These are phyloP conservation scores for Fonsecaea erecta DNA, from an alignment of 2,329 filamentous ascomycete genomes.

Conservation along the genomic window DNA sequence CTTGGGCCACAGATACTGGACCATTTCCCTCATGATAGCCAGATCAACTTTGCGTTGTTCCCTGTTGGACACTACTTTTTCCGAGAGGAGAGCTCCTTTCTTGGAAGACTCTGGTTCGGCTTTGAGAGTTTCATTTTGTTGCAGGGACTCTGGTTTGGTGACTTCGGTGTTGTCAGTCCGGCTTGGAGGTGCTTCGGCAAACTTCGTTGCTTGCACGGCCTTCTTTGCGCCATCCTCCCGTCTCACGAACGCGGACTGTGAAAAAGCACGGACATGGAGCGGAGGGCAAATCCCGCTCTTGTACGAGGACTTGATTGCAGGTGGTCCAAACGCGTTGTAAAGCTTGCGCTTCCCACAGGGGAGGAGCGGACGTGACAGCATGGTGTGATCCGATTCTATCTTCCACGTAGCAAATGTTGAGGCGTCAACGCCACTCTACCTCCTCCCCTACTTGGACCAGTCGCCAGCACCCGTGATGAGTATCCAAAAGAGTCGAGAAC, in stretches of 20 bases:
- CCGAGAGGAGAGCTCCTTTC: constrained; percentile 64
- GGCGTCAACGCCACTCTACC: not conserved
- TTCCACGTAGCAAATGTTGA: not conserved
- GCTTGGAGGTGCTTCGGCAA: constrained; percentile 23
- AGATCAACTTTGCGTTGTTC: constrained; percentile 96
- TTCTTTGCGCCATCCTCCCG: constrained; percentile 20
- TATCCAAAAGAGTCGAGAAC: not conserved
- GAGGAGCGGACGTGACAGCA: constrained; percentile 20
- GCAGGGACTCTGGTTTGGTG: constrained; percentile 32
- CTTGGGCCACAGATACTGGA: constrained; percentile 93
- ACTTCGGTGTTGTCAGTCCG: constrained; percentile 26
- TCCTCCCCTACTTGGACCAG: not conserved
- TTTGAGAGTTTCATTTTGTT: constrained; percentile 27
- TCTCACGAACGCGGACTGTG: constrained; percentile 16
- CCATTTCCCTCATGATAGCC: constrained; percentile 99
- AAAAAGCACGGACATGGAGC: constrained; percentile 5
- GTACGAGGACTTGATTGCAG: not conserved
- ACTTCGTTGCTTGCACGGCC: constrained; percentile 15
- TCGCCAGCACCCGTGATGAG: not conserved
- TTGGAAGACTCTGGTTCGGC: constrained; percentile 41
- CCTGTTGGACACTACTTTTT: constrained; percentile 70
- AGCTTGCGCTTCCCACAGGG: constrained; percentile 21
- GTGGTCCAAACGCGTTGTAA: not conserved
- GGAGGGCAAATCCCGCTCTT: not conserved
- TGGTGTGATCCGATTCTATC: constrained; percentile 2